Conservation (phyloP, 257 asterid species). For the Przewalskia tangutica region DNA sequence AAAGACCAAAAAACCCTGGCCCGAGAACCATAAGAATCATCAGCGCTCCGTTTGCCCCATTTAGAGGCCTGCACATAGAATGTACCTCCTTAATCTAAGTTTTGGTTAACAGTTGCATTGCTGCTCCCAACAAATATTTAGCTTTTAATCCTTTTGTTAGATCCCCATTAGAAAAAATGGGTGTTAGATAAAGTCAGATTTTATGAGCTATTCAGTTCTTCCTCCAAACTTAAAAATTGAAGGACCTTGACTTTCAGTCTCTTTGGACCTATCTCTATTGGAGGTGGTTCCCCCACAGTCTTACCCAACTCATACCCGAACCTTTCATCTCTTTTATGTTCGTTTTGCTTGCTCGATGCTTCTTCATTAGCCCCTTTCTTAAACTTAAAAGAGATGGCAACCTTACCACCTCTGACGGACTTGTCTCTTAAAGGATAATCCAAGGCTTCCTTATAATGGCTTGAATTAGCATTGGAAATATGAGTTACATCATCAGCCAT, state of each 20-base stretch:
- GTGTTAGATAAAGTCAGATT: background rate
- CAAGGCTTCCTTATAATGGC: background rate
- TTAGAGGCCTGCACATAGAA: constrained; percentile 14
- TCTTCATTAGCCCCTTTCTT: background rate
- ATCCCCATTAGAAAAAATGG: background rate
- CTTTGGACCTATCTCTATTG: constrained; percentile 12
- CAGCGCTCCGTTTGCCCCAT: background rate
- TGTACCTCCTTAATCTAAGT: constrained; percentile 7
- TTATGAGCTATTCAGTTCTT: background rate
- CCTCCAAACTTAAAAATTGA: constrained; percentile 3
- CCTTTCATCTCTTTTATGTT: background rate
- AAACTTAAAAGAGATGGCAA: background rate
- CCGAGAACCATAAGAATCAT: background rate
- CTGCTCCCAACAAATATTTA: background rate
- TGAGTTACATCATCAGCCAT: background rate
- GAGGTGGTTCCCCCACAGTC: constrained; percentile 7
- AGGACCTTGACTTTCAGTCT: constrained; percentile 10
- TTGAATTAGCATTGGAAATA: background rate
- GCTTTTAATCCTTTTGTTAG: constrained; percentile 2
- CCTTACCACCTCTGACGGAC: background rate
- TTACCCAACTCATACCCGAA: background rate
- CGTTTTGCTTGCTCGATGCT: background rate
- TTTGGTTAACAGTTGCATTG: constrained; percentile 1
- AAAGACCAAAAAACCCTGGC: constrained; percentile 4
- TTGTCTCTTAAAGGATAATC: background rate